Conservation (phyloP, 441 rosid species). For the Syzygium malaccense region DNA sequence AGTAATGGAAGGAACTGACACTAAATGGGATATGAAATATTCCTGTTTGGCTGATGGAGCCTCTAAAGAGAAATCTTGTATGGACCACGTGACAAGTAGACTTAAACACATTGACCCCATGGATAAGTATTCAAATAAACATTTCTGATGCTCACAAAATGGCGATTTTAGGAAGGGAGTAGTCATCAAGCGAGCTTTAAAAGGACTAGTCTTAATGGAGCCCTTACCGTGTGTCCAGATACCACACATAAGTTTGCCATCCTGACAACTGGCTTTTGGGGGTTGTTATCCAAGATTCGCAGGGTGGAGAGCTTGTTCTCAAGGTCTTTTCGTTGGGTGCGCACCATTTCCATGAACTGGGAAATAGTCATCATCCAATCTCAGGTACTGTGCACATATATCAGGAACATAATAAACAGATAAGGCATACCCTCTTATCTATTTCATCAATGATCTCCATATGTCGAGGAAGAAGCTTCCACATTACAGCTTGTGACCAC, state of each 20-base stretch:
- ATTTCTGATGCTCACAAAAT: not conserved
- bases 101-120: not conserved
- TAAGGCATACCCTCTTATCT: constrained; percentile 67
- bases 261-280: constrained; percentile 90
- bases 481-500: constrained; percentile 94
- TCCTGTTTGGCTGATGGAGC: not conserved
- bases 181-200: not conserved
- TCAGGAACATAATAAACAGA: not conserved
- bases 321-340: constrained; percentile 48
- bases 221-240: constrained; percentile 77
- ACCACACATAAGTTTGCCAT: constrained; percentile 99
- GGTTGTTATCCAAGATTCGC: constrained; percentile 80
- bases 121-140: not conserved
- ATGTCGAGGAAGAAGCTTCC: constrained; percentile 99
- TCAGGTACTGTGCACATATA: constrained; percentile 1
- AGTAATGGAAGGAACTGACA: not conserved
- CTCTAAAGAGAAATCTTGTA: not conserved
- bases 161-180: not conserved
- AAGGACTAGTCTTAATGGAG: constrained; percentile 4
- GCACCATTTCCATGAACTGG: constrained; percentile 70
- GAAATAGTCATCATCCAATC: not conserved
- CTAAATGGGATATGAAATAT: not conserved
- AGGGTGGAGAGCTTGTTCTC: constrained; percentile 77
- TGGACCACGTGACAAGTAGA: not conserved
- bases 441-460: constrained; percentile 98